Conservation (phyloP, 441 rosid species). For the Kokia cookei region DNA sequence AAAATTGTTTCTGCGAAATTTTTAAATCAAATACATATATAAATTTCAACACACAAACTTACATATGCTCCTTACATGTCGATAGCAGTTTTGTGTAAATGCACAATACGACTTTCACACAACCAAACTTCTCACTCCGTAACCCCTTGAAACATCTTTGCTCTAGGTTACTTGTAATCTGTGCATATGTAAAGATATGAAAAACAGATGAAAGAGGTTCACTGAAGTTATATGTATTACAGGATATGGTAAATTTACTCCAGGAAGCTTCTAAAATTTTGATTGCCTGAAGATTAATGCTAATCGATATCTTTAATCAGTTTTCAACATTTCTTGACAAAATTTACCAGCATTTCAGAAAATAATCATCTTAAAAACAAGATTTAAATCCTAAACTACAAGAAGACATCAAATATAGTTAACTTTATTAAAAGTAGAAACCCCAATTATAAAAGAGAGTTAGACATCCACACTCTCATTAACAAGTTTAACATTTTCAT, state of each 20-base stretch:
- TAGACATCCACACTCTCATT: background rate
- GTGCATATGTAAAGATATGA: conserved; percentile 8
- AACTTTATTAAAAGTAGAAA: background rate
- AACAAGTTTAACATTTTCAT: background rate
- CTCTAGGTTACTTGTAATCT: conserved; percentile 80
- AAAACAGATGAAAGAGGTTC: background rate
- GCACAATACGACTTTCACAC: conserved; percentile 76
- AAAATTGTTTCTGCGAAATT: background rate
- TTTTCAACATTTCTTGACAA: background rate
- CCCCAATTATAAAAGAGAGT: background rate
- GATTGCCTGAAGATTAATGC: background rate
- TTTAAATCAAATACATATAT: background rate
- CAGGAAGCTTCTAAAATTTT: background rate
- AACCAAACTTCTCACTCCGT: conserved; percentile 73
- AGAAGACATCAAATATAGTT: background rate
- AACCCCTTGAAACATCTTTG: conserved; percentile 88
- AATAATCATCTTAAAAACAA: background rate
- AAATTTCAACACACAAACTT: conserved; percentile 31
- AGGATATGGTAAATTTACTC: background rate
- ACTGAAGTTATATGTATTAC: background rate
- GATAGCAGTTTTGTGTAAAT: conserved; percentile 70
- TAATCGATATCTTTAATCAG: background rate
- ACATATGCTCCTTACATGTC: conserved; percentile 92
- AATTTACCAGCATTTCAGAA: background rate
- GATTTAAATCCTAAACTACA: background rate